These are phyloP conservation scores for Cynanchum wilfordii DNA, from an alignment of 257 asterid genomes.

Conservation along the genomic window DNA sequence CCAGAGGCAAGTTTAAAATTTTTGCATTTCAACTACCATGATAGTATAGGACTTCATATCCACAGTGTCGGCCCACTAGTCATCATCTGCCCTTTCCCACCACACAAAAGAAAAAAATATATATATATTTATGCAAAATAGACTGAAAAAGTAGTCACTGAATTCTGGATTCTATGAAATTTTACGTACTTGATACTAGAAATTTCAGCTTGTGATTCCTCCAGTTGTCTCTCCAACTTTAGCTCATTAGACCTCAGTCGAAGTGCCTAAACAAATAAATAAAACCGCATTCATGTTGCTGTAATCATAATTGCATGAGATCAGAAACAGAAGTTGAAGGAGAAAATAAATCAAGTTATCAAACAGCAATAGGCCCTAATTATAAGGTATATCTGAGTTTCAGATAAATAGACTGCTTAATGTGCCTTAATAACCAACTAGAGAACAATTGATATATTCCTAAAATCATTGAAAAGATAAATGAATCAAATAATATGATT, in stretches of 20 bases:
- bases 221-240: slow-evolving; percentile 82
- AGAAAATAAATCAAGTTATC: neutral
- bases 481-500: neutral
- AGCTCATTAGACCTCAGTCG: slow-evolving; percentile 95
- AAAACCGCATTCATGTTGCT: neutral
- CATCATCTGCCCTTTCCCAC: too few relatives aligned
- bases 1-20: neutral
- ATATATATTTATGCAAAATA: neutral
- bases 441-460: neutral
- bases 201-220: slow-evolving; percentile 60
- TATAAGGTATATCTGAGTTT: neutral
- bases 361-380: neutral
- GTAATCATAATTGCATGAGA: neutral
- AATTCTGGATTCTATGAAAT: slow-evolving; percentile 10
- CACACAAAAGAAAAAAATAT: too few relatives aligned
- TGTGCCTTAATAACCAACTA: neutral
- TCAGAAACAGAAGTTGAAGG: neutral
- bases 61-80: neutral
- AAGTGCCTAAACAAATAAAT: slow-evolving; percentile 52
- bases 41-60: neutral
- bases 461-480: neutral
- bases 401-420: neutral
- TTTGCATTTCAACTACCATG: neutral
- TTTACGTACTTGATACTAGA: slow-evolving; percentile 61
- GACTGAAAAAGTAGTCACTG: slow-evolving; percentile 1